A percentile compares a stretch with the other conserved stretches of the same genome.
Evolutionary conservation across 306 rosid genomes (phyloP).

Genomic region (Acmispon strigosus): DNA sequence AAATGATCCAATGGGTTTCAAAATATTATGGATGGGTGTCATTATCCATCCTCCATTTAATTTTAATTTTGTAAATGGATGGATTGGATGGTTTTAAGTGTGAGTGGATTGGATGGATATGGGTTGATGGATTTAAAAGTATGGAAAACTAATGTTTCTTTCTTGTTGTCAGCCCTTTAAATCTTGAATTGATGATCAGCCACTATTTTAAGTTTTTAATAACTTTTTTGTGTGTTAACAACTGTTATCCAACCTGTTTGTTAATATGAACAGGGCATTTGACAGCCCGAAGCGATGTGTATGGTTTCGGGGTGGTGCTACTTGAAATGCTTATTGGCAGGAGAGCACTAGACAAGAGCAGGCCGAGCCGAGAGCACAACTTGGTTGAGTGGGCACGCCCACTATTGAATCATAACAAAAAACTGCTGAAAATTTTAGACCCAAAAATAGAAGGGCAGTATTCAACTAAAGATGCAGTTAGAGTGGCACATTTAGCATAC

Average conservation of each 20-base stretch:
- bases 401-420: constrained; percentile 69
- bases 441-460: constrained; percentile 86
- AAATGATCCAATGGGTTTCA: too few species aligned
- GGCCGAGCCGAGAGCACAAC: constrained; percentile 89
- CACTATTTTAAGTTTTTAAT: neutral
- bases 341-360: constrained; percentile 85
- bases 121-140: too few species aligned
- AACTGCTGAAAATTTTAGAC: constrained; percentile 63
- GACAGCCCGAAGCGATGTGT: constrained; percentile 89
- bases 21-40: too few species aligned
- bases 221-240: too few species aligned
- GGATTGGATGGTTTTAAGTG: too few species aligned
- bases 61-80: too few species aligned
- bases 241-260: constrained; percentile 17
- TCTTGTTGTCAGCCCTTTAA: constrained; percentile 4
- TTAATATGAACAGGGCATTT: constrained; percentile 66
- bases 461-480: constrained; percentile 50
- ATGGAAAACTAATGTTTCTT: neutral
- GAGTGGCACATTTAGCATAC: constrained; percentile 69
- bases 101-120: too few species aligned
- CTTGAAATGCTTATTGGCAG: constrained; percentile 90
- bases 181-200: neutral
- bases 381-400: constrained; percentile 96
- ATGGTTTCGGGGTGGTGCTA: constrained; percentile 89
- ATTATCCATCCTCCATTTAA: too few species aligned